Evolutionary conservation across 371 early-diverging fungal genomes (phyloP), one percentile per base, ranked within the genome.

Genomic region (Mortierella polycephala): DNA sequence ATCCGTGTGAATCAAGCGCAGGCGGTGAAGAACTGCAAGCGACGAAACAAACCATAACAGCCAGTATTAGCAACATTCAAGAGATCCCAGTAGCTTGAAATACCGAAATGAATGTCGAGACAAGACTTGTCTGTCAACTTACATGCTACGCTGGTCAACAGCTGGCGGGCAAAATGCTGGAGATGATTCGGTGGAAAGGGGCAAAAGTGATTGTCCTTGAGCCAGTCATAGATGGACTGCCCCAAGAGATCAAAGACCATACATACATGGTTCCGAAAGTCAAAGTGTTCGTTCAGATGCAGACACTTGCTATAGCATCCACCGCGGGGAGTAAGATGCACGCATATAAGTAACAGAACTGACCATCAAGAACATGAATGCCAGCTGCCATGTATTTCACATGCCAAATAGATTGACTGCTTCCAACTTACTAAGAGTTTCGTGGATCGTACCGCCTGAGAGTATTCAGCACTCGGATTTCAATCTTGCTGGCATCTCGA

Each of bases 161-260:
- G 69, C 72, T 96, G 96, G 13, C 81, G 82, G 12, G 94, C 95
- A 82, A 98, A 91, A 41, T 89, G 83, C 69, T 93, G 94, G 37
- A 97, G 92, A 46, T 97, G 96, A 60, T 86, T 81, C 30, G 91
- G 82, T 21, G 96, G 95, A 80, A 98, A 96, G 10, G 96, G 94
- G 8, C 87, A 82, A 77, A 96, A 98, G 49, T 89, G 81, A 81
- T 96, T 97, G 53, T 85, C 89, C 82, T 98, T 97, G 54, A 98
- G 81, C 82, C 94, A 98, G 75, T 98, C 99, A 86, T 95, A 98
- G 10, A 98, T 88, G 60, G 92, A 92, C 30, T 91, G 91, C 8
- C 93, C 90, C 14, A 96, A 84, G 37, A 98, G 85, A 64, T 95
- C 96, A 85, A 98, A 98, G 52, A 97, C 96, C 96, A 98, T 96